Percentiles rank a stretch among this genome's conserved stretches.
Conservation (phyloP, 139 green algal species). For the Chlamydomonas incerta region DNA sequence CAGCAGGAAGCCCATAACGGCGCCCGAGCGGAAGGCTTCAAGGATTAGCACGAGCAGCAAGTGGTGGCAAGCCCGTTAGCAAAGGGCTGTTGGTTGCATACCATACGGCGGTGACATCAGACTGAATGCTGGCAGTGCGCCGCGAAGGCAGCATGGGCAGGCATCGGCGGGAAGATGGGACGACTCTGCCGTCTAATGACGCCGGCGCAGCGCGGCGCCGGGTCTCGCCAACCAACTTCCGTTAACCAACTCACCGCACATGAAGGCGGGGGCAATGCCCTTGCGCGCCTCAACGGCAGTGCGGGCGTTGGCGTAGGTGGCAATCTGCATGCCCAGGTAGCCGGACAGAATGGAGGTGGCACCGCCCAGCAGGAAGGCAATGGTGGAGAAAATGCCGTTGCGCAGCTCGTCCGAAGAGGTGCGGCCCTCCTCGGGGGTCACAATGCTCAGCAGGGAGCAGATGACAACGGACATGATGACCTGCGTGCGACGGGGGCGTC, state of each 20-base stretch:
- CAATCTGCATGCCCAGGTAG: conserved; percentile 98
- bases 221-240: no score
- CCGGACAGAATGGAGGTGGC: conserved; percentile 92
- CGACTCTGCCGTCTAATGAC: no score
- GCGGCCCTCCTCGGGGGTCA: conserved; percentile 75
- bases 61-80: no score
- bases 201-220: no score
- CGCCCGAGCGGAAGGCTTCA: conserved; percentile 96
- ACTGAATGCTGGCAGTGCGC: no score
- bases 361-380: conserved; percentile 94
- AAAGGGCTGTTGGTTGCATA: no score
- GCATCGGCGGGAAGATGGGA: no score
- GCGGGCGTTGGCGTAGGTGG: conserved; percentile 96
- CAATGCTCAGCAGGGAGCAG: conserved; percentile 91
- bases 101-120: no score
- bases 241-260: conserved; percentile 71
- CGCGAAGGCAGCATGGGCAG: no score
- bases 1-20: conserved; percentile 99
- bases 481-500: conserved; percentile 44
- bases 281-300: conserved; percentile 95
- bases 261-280: conserved; percentile 95
- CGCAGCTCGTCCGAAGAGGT: conserved; percentile 69
- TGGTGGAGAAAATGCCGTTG: conserved; percentile 93
- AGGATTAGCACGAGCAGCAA: no score
- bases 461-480: conserved; percentile 92